phyloP scores from a whole-genome alignment of 371 early-diverging fungal species.

The Mucor saturninus region DNA sequence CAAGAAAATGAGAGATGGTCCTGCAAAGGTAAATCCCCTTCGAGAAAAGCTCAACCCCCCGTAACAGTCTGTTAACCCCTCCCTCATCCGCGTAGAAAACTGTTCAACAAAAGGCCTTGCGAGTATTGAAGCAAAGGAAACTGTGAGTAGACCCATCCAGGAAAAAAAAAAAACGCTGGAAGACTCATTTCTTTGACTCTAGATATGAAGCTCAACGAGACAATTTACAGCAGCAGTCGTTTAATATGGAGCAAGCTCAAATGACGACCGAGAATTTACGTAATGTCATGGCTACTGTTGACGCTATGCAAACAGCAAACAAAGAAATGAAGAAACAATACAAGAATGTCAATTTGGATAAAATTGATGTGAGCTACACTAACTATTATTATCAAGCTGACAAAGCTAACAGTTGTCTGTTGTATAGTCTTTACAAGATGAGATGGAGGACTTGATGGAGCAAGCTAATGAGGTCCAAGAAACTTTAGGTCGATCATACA shows the following conservation, averaged over 20 bases:
- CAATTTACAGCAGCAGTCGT: conserved; percentile 91
- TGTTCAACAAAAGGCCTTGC: conserved; percentile 89
- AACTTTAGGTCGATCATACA: conserved; percentile 87
- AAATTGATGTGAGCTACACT: conserved; percentile 78
- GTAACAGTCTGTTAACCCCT: no score
- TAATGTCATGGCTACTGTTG: conserved; percentile 90
- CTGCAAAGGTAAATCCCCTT: conserved; percentile 72
- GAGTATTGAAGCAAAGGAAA: conserved; percentile 92
- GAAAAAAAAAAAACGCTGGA: neutral
- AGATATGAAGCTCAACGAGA: conserved; percentile 92
- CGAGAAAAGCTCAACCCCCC: no score
- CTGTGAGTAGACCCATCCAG: conserved; percentile 52
- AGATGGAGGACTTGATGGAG: conserved; percentile 95
- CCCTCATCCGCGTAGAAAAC: conserved; percentile 60
- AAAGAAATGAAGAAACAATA: conserved; percentile 94
- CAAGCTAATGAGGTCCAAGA: conserved; percentile 96
- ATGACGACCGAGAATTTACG: conserved; percentile 95
- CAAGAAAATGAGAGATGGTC: conserved; percentile 92
- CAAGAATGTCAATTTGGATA: conserved; percentile 90
- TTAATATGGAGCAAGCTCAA: conserved; percentile 96
- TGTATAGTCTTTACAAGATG: conserved; percentile 88
- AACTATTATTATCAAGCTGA: no score
- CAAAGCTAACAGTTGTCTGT: neutral
- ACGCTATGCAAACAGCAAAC: conserved; percentile 94
- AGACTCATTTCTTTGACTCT: neutral